Conservation (phyloP, 306 rosid species). For the Quercus aquifolioides region DNA sequence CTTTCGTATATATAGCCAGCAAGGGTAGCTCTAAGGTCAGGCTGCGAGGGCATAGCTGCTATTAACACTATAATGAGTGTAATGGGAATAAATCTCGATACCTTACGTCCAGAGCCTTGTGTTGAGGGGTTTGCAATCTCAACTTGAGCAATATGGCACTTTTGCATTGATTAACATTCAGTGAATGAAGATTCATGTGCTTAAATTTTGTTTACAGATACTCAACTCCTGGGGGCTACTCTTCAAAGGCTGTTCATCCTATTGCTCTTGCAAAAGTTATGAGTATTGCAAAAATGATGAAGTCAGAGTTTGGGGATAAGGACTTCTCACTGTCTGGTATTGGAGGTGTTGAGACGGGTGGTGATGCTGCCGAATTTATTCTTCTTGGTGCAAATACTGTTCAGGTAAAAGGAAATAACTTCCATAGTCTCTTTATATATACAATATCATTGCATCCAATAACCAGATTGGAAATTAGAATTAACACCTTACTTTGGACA, state of each 20-base stretch:
- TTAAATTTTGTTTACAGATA: constrained; percentile 53
- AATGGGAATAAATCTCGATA: constrained; percentile 91
- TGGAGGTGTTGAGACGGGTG: constrained; percentile 93
- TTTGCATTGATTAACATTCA: constrained; percentile 18
- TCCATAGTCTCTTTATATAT: background rate
- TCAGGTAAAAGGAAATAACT: constrained; percentile 54
- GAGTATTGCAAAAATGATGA: constrained; percentile 90
- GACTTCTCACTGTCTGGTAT: constrained; percentile 77
- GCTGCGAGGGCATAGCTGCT: constrained; percentile 89
- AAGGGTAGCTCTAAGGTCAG: constrained; percentile 73
- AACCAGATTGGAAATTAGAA: background rate
- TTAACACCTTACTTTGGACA: background rate
- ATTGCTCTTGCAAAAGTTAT: constrained; percentile 96
- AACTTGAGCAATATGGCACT: constrained; percentile 6
- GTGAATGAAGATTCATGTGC: constrained; percentile 14
- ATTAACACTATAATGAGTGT: constrained; percentile 97
- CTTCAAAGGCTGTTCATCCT: constrained; percentile 95
- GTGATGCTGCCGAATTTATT: constrained; percentile 93
- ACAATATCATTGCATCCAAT: background rate
- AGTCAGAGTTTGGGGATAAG: constrained; percentile 61
- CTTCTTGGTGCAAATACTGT: constrained; percentile 94
- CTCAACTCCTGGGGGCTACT: constrained; percentile 98
- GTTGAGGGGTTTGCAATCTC: constrained; percentile 83
- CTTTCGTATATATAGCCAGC: constrained; percentile 62
- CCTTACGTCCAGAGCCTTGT: constrained; percentile 93